Evolutionary conservation across 2,329 filamentous ascomycete genomes (phyloP).

Genomic region (Talaromyces albobiverticillius): DNA sequence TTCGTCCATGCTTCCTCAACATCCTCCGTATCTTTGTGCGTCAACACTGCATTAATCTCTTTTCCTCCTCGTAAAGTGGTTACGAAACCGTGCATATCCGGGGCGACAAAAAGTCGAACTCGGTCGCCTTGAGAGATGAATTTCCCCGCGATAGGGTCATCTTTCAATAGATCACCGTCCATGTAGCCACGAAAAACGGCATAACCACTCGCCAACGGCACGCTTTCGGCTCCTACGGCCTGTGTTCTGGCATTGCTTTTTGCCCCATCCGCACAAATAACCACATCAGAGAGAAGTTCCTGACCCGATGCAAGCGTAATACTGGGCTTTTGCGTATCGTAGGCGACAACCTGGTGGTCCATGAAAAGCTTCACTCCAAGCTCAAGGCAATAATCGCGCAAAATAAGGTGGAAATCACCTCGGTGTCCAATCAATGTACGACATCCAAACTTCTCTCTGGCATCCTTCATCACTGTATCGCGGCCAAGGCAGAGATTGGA

Average conservation of each 20-base stretch:
- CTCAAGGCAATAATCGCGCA: slow-evolving; percentile 10
- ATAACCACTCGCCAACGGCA: slow-evolving; percentile 11
- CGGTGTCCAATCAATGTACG: slow-evolving; percentile 16
- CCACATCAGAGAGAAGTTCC: slow-evolving; percentile 18
- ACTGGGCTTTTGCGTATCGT: slow-evolving; percentile 19
- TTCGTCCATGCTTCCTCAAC: slow-evolving; percentile 15
- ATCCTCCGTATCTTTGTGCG: slow-evolving; percentile 42
- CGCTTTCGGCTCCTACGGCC: slow-evolving; percentile 15
- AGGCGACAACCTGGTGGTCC: slow-evolving; percentile 14
- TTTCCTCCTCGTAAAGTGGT: slow-evolving; percentile 51
- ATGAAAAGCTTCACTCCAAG: slow-evolving; percentile 12
- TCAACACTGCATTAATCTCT: slow-evolving; percentile 55
- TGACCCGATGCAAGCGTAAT: slow-evolving; percentile 14
- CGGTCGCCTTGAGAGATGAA: slow-evolving; percentile 53
- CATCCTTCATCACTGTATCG: too few relatives aligned
- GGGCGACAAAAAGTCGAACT: slow-evolving; percentile 45
- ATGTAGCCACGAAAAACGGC: slow-evolving; percentile 13
- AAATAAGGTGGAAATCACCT: slow-evolving; percentile 14
- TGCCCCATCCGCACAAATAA: slow-evolving; percentile 22
- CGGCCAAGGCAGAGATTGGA: too few relatives aligned
- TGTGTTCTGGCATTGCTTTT: slow-evolving; percentile 19
- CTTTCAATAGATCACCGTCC: slow-evolving; percentile 13
- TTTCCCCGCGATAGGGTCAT: slow-evolving; percentile 24
- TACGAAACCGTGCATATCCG: slow-evolving; percentile 46
- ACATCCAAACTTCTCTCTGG: too few relatives aligned